Percentiles rank a stretch among this genome's conserved stretches.
phyloP scores from a whole-genome alignment of 1,284 basidiomycete species.

The Trichosporon coremiiforme region DNA sequence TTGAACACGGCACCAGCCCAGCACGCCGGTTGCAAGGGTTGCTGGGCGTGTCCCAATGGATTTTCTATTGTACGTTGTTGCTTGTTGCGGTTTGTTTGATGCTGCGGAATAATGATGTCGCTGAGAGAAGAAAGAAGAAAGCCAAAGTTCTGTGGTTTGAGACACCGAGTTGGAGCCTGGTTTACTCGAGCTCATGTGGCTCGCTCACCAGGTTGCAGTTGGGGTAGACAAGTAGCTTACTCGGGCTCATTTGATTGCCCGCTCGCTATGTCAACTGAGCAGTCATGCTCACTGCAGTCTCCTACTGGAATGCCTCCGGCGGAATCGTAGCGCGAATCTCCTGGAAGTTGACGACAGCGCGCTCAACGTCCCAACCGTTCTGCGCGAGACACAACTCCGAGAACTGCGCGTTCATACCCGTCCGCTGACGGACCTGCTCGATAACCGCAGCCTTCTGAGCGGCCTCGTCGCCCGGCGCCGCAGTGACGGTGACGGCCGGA shows the following conservation, averaged over 20 bases:
- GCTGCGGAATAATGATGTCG: neutral
- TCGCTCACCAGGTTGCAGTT: constrained; percentile 19
- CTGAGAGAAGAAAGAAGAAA: neutral
- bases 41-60: neutral
- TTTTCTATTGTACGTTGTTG: constrained; percentile 4
- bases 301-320: constrained; percentile 40
- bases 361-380: constrained; percentile 76
- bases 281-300: constrained; percentile 8
- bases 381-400: constrained; percentile 76
- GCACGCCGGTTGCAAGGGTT: neutral
- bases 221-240: constrained; percentile 16
- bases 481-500: constrained; percentile 31
- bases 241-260: constrained; percentile 7
- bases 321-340: constrained; percentile 57
- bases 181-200: constrained; percentile 18
- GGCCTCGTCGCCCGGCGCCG: constrained; percentile 23
- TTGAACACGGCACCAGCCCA: neutral
- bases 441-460: constrained; percentile 56
- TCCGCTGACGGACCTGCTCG: constrained; percentile 66
- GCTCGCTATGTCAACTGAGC: constrained; percentile 18
- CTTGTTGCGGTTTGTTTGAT: neutral
- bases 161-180: neutral
- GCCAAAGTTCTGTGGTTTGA: neutral
- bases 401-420: constrained; percentile 73
- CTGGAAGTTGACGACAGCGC: constrained; percentile 77